Conservation (phyloP, 306 rosid species). For the Phaseolus lunatus region DNA sequence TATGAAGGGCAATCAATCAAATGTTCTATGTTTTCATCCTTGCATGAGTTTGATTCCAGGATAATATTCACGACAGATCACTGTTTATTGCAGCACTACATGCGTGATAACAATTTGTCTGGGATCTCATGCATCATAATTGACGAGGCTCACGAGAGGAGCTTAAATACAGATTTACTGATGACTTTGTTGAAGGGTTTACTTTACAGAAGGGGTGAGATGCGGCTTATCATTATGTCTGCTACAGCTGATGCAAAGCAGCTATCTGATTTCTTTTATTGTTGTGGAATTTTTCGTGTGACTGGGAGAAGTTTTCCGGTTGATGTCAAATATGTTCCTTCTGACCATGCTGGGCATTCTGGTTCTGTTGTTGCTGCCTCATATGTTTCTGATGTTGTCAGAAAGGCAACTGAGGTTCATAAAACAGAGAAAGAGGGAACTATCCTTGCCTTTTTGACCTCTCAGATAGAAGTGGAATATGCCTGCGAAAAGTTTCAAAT, state of each 20-base stretch:
- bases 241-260: slow-evolving; percentile 88
- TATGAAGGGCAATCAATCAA: slow-evolving; percentile 54
- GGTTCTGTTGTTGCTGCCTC: slow-evolving; percentile 54
- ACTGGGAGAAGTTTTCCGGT: slow-evolving; percentile 93
- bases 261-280: slow-evolving; percentile 76
- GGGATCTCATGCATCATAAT: slow-evolving; percentile 80
- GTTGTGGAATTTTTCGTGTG: slow-evolving; percentile 76
- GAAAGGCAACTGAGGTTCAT: slow-evolving; percentile 74
- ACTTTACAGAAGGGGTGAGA: slow-evolving; percentile 60
- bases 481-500: slow-evolving; percentile 78
- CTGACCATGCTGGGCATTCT: slow-evolving; percentile 47
- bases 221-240: slow-evolving; percentile 93
- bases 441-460: slow-evolving; percentile 91
- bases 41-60: slow-evolving; percentile 54
- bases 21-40: slow-evolving; percentile 64
- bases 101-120: slow-evolving; percentile 65
- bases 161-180: slow-evolving; percentile 91
- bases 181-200: slow-evolving; percentile 77
- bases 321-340: slow-evolving; percentile 73
- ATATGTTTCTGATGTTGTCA: slow-evolving; percentile 72
- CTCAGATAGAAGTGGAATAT: slow-evolving; percentile 98
- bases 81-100: slow-evolving; percentile 90
- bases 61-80: slow-evolving; percentile 87
- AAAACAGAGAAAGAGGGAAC: slow-evolving; percentile 76
- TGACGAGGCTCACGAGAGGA: slow-evolving; percentile 98